Base-by-base conservation (phyloP, 768 basidiomycete genomes). In the Leucocoprinus sp. region DNA sequence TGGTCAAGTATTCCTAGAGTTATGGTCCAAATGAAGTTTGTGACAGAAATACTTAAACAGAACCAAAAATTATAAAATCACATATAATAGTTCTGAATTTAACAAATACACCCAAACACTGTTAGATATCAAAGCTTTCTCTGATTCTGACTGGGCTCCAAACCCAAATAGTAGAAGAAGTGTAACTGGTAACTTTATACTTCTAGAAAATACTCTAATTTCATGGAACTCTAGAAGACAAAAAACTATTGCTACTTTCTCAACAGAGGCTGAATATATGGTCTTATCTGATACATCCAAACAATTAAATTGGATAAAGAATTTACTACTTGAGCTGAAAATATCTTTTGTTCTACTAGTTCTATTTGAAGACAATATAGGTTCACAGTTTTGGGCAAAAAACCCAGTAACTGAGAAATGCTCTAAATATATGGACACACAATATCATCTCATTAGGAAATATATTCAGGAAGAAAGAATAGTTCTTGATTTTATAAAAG, bases 361-460 rank as follows among this genome's bases (percentile, higher is more conserved):
- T 11, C 31, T 51, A 8, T 46, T 17, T 37, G 48, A 35, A 6
- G 48, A 54, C 41, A 54, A 54, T 29, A 49, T 44, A 26, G 49
- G 52, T 11, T 45, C 52, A 1, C 21, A 53, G 15, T 50, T 48
- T 24, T 43, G 50, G 24, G 49, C 40, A 4, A 21, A n/a, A 14
- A 54, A 54, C 37, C 50, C 43, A 1, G 39, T 43, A 4, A 38
- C 34, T 14, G 43, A 54, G 17, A 41, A 36, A 22, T 55, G 8
- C 3, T 55, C 52, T 38, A 66, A 66, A 46, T 63, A 62, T 41
- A 55, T 64, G 7, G 58, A 65, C 33, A 49, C 64, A 3, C 45
- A 52, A 1, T 55, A 58, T 40, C 59, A 64, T 36, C 59, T 51
- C 37, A 60, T 64, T 26, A 38, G 57, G 0, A 53, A 60, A 40